These are phyloP conservation scores for Monascus purpureus DNA, from an alignment of 495 filamentous ascomycete genomes.

Conservation along the genomic window DNA sequence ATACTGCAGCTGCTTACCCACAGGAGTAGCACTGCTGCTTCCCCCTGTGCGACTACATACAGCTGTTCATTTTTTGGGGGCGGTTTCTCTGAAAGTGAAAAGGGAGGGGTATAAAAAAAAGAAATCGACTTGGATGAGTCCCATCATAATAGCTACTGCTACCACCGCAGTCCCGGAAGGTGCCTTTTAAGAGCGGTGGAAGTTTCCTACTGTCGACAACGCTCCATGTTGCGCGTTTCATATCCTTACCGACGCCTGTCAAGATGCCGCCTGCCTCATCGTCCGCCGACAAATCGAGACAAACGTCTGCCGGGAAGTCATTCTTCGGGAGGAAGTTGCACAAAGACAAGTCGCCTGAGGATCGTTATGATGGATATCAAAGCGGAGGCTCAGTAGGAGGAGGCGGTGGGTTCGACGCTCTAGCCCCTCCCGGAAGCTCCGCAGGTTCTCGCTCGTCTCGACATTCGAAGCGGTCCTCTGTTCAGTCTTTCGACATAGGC, in stretches of 20 bases:
- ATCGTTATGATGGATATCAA: slow-evolving; percentile 20
- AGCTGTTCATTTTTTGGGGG: no score
- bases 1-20: no score
- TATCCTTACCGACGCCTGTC: slow-evolving; percentile 22
- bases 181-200: background rate
- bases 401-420: slow-evolving; percentile 37
- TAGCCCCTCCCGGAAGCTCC: slow-evolving; percentile 36
- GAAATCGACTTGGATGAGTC: background rate
- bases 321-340: slow-evolving; percentile 70
- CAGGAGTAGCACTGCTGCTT: no score
- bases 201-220: slow-evolving; percentile 2
- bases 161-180: background rate
- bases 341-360: slow-evolving; percentile 53
- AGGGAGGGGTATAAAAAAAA: no score
- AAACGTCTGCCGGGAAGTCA: slow-evolving; percentile 72
- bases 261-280: slow-evolving; percentile 39
- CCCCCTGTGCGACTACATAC: no score
- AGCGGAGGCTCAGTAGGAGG: no score
- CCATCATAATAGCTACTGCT: background rate
- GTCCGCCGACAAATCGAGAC: slow-evolving; percentile 64
- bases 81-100: no score
- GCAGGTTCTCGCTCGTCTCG: slow-evolving; percentile 60
- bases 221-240: slow-evolving; percentile 30
- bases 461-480: slow-evolving; percentile 67
- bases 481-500: slow-evolving; percentile 51